phyloP scores from a whole-genome alignment of 495 filamentous ascomycete species.

The Penicillium cinerascens region DNA sequence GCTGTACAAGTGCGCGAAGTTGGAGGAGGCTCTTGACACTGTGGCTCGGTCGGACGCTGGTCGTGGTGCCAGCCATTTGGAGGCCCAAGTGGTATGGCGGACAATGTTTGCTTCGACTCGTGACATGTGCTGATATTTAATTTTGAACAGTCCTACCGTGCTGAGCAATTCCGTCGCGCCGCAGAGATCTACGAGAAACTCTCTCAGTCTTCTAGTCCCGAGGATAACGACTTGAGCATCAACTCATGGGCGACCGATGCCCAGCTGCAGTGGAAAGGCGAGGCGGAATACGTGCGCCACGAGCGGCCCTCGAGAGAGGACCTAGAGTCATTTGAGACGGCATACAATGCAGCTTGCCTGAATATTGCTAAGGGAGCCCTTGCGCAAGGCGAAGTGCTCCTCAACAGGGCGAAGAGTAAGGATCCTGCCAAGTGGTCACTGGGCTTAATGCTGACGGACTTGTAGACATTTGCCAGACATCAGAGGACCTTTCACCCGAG shows the following conservation, averaged over 20 bases:
- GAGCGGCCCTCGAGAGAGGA: conserved; percentile 68
- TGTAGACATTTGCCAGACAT: conserved; percentile 73
- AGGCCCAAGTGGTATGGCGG: conserved; percentile 74
- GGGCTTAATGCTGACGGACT: conserved; percentile 4
- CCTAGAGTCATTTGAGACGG: conserved; percentile 86
- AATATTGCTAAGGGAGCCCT: conserved; percentile 79
- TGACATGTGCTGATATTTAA: conserved; percentile 3
- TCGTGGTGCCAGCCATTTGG: conserved; percentile 76
- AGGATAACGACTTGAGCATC: conserved; percentile 83
- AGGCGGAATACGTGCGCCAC: conserved; percentile 47
- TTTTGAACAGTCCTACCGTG: conserved; percentile 63
- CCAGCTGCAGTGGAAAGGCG: conserved; percentile 80
- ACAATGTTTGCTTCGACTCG: conserved; percentile 28
- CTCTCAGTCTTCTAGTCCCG: conserved; percentile 50
- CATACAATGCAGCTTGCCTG: conserved; percentile 88
- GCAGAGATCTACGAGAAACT: conserved; percentile 67
- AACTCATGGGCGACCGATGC: conserved; percentile 77
- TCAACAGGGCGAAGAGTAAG: conserved; percentile 74
- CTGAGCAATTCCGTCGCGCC: conserved; percentile 74
- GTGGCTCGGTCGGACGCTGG: conserved; percentile 46
- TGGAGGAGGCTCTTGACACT: conserved; percentile 64
- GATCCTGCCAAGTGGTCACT: background rate
- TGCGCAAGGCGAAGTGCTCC: conserved; percentile 66
- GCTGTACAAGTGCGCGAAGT: conserved; percentile 78
- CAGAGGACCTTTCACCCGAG: conserved; percentile 77